phyloP scores from a whole-genome alignment of 768 basidiomycete genomes.

The Coprinellus micaceus region DNA sequence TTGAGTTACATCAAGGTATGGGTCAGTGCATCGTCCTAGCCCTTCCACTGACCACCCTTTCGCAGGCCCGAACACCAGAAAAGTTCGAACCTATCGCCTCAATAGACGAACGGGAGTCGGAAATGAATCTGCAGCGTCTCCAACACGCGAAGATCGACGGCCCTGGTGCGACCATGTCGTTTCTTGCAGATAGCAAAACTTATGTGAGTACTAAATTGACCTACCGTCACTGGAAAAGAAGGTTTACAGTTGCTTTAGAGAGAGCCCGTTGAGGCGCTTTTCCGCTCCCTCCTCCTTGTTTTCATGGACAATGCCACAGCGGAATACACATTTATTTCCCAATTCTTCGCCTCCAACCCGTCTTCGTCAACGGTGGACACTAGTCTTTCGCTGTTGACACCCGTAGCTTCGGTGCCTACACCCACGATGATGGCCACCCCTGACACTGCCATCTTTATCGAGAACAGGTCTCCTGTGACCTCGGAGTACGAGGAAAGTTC shows the following conservation, averaged over 20 bases:
- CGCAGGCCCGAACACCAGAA: conserved; percentile 64
- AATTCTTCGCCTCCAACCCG: conserved; percentile 66
- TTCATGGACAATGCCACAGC: conserved; percentile 93
- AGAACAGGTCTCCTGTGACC: conserved; percentile 38
- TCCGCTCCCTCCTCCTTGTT: conserved; percentile 83
- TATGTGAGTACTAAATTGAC: conserved; percentile 61
- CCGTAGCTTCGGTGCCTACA: conserved; percentile 29
- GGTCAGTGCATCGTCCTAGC: conserved; percentile 8
- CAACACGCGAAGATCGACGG: conserved; percentile 73
- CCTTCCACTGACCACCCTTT: not conserved
- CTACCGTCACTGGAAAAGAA: no score
- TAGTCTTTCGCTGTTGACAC: conserved; percentile 33
- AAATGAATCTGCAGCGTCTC: conserved; percentile 55
- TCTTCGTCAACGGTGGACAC: conserved; percentile 31
- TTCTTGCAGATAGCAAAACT: conserved; percentile 84
- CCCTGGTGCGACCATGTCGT: conserved; percentile 75
- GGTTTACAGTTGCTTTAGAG: no score
- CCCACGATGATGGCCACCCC: conserved; percentile 42
- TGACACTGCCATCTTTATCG: conserved; percentile 36
- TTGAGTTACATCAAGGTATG: conserved; percentile 73
- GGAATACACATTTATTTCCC: conserved; percentile 83
- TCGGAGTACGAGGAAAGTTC: conserved; percentile 48
- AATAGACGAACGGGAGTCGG: conserved; percentile 37
- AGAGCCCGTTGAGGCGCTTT: conserved; percentile 78
- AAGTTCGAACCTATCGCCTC: conserved; percentile 62